Evolutionary conservation across 1,139 yeast species (phyloP).

Genomic region (Entelexis sorbosivorans): DNA sequence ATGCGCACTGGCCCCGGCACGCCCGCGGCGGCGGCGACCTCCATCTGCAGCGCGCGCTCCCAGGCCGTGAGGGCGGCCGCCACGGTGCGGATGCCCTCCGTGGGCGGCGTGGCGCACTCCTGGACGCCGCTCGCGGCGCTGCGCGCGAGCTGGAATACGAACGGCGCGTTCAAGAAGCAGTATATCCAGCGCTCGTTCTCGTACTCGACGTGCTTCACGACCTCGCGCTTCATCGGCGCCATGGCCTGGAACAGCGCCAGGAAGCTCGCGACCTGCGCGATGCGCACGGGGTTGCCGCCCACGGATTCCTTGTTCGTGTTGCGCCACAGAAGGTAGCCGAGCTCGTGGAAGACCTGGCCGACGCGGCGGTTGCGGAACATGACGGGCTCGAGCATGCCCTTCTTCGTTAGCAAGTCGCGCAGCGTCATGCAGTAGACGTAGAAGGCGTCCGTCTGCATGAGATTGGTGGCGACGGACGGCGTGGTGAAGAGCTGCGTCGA

Average conservation of each 20-base stretch:
- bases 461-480: slow-evolving; percentile 60
- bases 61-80: slow-evolving; percentile 1
- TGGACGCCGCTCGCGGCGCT: slow-evolving; percentile 31
- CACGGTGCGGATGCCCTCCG: not conserved
- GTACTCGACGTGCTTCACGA: slow-evolving; percentile 76
- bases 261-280: slow-evolving; percentile 49
- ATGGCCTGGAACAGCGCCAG: slow-evolving; percentile 67
- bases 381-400: slow-evolving; percentile 34
- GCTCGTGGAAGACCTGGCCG: slow-evolving; percentile 76
- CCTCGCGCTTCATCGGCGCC: slow-evolving; percentile 65
- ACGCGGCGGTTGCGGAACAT: slow-evolving; percentile 62
- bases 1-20: slow-evolving; percentile 34
- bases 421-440: slow-evolving; percentile 56
- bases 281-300: slow-evolving; percentile 28
- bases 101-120: slow-evolving; percentile 9
- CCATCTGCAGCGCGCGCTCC: slow-evolving; percentile 1
- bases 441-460: slow-evolving; percentile 29
- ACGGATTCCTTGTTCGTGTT: slow-evolving; percentile 43
- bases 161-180: slow-evolving; percentile 61
- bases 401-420: slow-evolving; percentile 51
- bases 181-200: slow-evolving; percentile 80
- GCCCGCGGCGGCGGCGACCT: slow-evolving; percentile 24
- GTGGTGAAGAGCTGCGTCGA: slow-evolving; percentile 85
- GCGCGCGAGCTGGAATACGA: slow-evolving; percentile 32
- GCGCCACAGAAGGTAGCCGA: slow-evolving; percentile 65